A percentile compares a stretch with the other conserved stretches of the same genome.
These are phyloP conservation scores for Hirschfeldia incana DNA, from an alignment of 345 rosid species.

Conservation along the genomic window DNA sequence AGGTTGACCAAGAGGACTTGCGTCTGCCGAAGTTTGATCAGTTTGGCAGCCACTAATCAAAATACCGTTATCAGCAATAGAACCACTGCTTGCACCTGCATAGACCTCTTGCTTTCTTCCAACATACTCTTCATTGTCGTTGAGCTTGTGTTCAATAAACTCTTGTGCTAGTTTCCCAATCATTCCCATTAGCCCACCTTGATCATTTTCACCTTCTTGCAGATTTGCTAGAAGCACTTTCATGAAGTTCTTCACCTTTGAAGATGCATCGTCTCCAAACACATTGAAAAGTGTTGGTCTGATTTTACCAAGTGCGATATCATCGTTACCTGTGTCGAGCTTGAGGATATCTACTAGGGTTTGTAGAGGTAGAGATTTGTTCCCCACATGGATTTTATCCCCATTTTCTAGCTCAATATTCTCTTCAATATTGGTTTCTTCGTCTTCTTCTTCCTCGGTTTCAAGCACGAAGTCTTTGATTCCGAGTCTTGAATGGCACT, in stretches of 20 bases:
- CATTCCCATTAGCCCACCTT: constrained; percentile 77
- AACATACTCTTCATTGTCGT: constrained; percentile 59
- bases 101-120: constrained; percentile 70
- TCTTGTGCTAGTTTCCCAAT: constrained; percentile 83
- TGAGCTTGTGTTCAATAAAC: constrained; percentile 77
- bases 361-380: constrained; percentile 74
- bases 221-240: constrained; percentile 62
- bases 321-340: constrained; percentile 89
- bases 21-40: constrained; percentile 84
- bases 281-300: constrained; percentile 81
- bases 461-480: background rate
- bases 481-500: constrained; percentile 35
- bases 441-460: constrained; percentile 27
- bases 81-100: constrained; percentile 61
- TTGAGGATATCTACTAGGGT: constrained; percentile 84
- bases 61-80: constrained; percentile 70
- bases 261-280: constrained; percentile 90
- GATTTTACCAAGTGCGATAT: constrained; percentile 84
- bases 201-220: constrained; percentile 35
- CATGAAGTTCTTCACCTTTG: constrained; percentile 99
- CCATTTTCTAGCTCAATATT: constrained; percentile 49
- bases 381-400: constrained; percentile 54
- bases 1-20: constrained; percentile 70
- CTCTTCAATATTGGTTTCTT: constrained; percentile 26
- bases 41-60: constrained; percentile 49